Evolutionary conservation across 306 rosid species (phyloP).

Genomic region (Coriaria nepalensis): DNA sequence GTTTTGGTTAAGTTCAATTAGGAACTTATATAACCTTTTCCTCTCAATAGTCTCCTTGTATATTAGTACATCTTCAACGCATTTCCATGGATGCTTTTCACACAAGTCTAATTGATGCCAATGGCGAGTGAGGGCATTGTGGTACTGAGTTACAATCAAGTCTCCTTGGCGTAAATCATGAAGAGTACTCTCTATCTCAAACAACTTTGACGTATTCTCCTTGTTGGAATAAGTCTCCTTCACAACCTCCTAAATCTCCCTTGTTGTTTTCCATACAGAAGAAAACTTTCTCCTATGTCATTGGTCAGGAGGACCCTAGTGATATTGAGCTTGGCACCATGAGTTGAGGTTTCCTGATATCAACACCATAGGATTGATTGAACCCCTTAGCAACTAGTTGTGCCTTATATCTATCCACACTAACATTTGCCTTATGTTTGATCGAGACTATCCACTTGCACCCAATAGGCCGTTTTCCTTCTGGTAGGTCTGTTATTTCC

Average conservation of each 20-base stretch:
- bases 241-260: neutral
- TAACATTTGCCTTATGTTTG: no score
- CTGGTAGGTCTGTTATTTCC: no score
- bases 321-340: no score
- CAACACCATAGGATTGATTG: no score
- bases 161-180: conserved; percentile 3
- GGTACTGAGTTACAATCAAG: neutral
- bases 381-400: no score
- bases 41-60: conserved; percentile 4
- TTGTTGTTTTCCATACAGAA: neutral
- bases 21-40: neutral
- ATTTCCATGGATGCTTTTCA: neutral
- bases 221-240: neutral
- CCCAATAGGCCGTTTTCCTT: no score
- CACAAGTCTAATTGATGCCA: conserved; percentile 7
- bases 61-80: neutral
- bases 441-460: no score
- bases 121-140: conserved; percentile 1
- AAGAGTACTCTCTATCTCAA: neutral
- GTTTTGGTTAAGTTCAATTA: neutral
- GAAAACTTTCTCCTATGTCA: conserved; percentile 2
- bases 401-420: no score
- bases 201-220: neutral
- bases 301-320: neutral
- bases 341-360: no score